Base-by-base conservation (phyloP, 345 rosid genomes). In the Aquilaria yunnanensis region DNA sequence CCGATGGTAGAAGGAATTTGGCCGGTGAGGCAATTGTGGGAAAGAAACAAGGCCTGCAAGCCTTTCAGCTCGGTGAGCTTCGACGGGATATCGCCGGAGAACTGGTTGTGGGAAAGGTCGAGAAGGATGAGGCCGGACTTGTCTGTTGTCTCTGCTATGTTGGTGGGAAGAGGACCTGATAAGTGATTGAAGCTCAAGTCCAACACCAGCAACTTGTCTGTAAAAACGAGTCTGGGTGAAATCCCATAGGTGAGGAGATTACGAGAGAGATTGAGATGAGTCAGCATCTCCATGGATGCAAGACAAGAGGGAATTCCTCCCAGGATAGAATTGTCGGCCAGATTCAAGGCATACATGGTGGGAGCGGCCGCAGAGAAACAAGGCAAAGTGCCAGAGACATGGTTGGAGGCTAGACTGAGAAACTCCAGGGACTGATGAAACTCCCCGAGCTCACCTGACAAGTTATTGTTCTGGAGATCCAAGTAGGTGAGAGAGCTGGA, bases 261-360 rank as follows among this genome's bases (percentile, higher is more conserved):
- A 52, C 57, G 78, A 0, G 97, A 89, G 14, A 93, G 74, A 76
- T 93, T 93, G 37, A 93, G 60, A 74, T 80, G 87, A 1, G 66
- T 73, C 73, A 93, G 63, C 31, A 72, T 74, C 57, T 72, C 23
- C 9, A 89, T 73, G 5, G 95, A 85, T 56, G 86, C 80, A 48
- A 92, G 75, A 74, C 98, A 92, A 6, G 96, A 85, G 71, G 98
- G 97, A 50, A 93, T 77, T 1, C 98, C 98, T 58, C 98, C 98
- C 49, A 80, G 65, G 37, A 93, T 65, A 62, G 83, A 78, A 72
- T 93, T 93, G 34, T 77, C 71, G 43, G 84, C 91, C 37, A 89
- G 78, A 71, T 80, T 81, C 69, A 93, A 56, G 51, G 81, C 66
- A 58, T 30, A 71, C 6, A 89, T 85, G 52, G 91, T 81, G 12